phyloP scores from a whole-genome alignment of 192 early-diverging fungal species.

The Chytriomyces hyalinus region DNA sequence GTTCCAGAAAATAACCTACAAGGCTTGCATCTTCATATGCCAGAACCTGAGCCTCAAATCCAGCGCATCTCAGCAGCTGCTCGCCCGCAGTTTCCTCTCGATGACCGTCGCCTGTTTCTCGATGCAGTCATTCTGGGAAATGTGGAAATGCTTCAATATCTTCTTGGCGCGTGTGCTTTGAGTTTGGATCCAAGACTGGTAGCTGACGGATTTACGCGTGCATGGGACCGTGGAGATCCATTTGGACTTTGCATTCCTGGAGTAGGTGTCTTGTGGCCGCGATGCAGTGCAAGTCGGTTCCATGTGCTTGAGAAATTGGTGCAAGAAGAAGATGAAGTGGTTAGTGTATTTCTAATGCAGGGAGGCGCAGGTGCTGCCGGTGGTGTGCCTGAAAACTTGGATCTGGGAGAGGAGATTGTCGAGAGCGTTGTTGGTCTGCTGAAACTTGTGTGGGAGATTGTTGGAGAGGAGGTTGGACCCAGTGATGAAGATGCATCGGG shows the following conservation, averaged over 20 bases:
- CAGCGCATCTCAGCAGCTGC: background rate
- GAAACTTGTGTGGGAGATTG: slow-evolving; percentile 8
- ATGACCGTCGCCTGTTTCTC: slow-evolving; percentile 35
- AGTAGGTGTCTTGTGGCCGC: slow-evolving; percentile 33
- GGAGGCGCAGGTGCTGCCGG: slow-evolving; percentile 3
- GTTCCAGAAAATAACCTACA: background rate
- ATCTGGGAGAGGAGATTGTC: slow-evolving; percentile 19
- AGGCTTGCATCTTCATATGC: background rate
- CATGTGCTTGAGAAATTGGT: slow-evolving; percentile 32
- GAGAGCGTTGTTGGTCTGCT: background rate
- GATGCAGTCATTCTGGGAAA: slow-evolving; percentile 30
- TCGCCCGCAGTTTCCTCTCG: slow-evolving; percentile 23
- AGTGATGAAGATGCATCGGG: background rate
- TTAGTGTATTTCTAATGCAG: slow-evolving; percentile 24
- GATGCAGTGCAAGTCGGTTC: slow-evolving; percentile 24
- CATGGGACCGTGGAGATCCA: slow-evolving; percentile 38
- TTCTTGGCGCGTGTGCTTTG: slow-evolving; percentile 15
- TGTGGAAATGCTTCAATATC: background rate
- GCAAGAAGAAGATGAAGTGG: slow-evolving; percentile 38
- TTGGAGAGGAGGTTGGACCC: slow-evolving; percentile 13
- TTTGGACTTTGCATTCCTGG: slow-evolving; percentile 7
- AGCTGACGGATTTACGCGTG: slow-evolving; percentile 35
- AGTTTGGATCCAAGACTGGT: slow-evolving; percentile 28
- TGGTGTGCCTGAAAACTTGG: background rate
- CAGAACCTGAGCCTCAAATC: background rate